Percentiles rank a stretch among this genome's conserved stretches.
These are phyloP conservation scores for Ceratobasidium sp. DNA, from an alignment of 1,284 basidiomycete species.

Conservation along the genomic window DNA sequence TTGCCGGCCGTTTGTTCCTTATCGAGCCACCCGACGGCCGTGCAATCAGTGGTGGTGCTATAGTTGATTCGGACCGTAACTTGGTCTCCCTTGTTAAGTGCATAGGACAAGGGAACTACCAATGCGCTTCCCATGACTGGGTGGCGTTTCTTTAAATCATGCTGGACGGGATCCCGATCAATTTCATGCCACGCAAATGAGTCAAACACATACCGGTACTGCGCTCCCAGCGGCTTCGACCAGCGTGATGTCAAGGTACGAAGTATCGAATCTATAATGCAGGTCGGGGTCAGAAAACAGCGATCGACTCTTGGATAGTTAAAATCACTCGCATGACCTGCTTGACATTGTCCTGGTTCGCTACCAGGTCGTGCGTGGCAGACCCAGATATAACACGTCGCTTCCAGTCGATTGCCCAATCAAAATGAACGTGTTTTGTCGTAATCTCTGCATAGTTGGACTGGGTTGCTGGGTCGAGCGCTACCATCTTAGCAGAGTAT, in stretches of 20 bases:
- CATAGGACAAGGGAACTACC: conserved; percentile 57
- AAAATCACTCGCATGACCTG: conserved; percentile 64
- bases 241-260: conserved; percentile 69
- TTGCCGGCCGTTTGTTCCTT: conserved; percentile 93
- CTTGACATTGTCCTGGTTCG: conserved; percentile 64
- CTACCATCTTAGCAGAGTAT: conserved; percentile 2
- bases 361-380: conserved; percentile 69
- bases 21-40: conserved; percentile 92
- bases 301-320: conserved; percentile 41
- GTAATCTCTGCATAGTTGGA: conserved; percentile 77
- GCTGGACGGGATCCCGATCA: conserved; percentile 50
- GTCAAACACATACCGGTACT: conserved; percentile 55
- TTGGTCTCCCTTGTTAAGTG: conserved; percentile 53
- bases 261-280: conserved; percentile 73
- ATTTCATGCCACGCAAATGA: conserved; percentile 24
- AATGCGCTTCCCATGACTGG: conserved; percentile 76
- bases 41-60: conserved; percentile 77
- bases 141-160: conserved; percentile 60
- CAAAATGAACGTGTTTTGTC: conserved; percentile 73
- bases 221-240: conserved; percentile 61
- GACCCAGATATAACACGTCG: conserved; percentile 72
- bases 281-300: conserved; percentile 31
- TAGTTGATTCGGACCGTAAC: conserved; percentile 70
- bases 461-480: conserved; percentile 73
- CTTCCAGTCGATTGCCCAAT: conserved; percentile 86